phyloP scores from a whole-genome alignment of 2,329 filamentous ascomycete species.

The Ophiostoma tasmaniense region DNA sequence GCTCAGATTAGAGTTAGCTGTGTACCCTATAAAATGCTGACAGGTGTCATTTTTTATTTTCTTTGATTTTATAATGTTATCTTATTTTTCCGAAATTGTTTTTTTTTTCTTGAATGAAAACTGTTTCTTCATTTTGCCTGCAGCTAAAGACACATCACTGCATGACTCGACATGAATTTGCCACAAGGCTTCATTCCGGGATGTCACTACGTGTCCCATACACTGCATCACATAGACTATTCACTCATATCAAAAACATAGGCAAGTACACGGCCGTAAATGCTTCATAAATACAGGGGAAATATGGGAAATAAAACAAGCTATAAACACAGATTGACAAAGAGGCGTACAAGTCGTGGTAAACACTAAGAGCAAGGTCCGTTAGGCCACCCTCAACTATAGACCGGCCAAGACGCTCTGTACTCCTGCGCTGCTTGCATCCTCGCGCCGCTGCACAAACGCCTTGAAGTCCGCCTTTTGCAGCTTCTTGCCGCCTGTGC shows the following conservation, averaged over 20 bases:
- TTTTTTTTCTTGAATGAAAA: too few relatives aligned
- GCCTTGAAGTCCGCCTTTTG: conserved; percentile 66
- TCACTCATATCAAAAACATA: background rate
- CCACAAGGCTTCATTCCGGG: conserved; percentile 1
- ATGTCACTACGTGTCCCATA: background rate
- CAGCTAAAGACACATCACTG: background rate
- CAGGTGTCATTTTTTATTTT: background rate
- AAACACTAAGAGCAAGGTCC: background rate
- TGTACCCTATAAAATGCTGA: background rate
- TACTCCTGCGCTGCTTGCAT: conserved; percentile 56
- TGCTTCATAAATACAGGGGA: background rate
- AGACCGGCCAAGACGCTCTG: conserved; percentile 23
- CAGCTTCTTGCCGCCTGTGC: conserved; percentile 42
- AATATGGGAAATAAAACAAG: background rate
- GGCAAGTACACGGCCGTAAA: background rate
- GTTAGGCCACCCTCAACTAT: conserved; percentile 8
- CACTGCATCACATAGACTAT: background rate
- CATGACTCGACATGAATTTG: conserved; percentile 6
- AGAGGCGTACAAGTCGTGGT: background rate
- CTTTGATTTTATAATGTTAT: too few relatives aligned
- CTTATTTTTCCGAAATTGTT: too few relatives aligned
- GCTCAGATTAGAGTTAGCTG: background rate
- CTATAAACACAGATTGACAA: background rate
- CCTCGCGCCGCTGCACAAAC: conserved; percentile 78
- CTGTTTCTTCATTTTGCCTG: background rate